Conservation (phyloP, 352 stramenopile species). For the Phytopythium vexans region DNA sequence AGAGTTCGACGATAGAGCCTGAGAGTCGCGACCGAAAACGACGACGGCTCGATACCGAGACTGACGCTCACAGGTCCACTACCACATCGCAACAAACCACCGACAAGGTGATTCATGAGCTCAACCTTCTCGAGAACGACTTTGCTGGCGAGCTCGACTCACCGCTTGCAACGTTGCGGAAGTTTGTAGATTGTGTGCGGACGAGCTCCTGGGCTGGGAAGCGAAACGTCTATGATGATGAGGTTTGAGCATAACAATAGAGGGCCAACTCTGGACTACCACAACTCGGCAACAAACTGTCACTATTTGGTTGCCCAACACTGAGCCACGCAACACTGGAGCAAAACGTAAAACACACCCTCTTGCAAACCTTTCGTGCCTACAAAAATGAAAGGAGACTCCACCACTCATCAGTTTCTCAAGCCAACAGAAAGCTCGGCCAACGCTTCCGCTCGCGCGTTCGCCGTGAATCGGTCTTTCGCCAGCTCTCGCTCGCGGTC, state of each 20-base stretch:
- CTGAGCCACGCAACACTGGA: too few relatives aligned
- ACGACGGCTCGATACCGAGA: conserved; percentile 14
- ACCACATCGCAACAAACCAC: background rate
- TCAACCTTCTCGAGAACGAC: conserved; percentile 75
- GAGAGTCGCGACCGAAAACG: conserved; percentile 21
- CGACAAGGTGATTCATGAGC: conserved; percentile 31
- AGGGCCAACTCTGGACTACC: background rate
- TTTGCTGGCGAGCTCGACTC: conserved; percentile 27
- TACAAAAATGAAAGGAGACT: too few relatives aligned
- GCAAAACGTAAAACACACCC: too few relatives aligned
- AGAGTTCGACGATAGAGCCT: conserved; percentile 1
- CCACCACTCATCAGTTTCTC: too few relatives aligned
- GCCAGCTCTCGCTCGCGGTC: conserved; percentile 27
- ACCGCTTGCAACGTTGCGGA: conserved; percentile 25
- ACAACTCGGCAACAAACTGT: background rate
- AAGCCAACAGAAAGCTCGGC: conserved; percentile 15
- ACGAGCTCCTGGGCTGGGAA: conserved; percentile 64
- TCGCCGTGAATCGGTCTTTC: background rate
- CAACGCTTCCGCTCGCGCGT: background rate
- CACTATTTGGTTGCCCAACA: too few relatives aligned
- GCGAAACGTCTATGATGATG: conserved; percentile 81
- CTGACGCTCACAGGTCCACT: conserved; percentile 4
- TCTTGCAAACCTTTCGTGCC: too few relatives aligned
- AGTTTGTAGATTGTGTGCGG: conserved; percentile 35
- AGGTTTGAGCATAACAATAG: conserved; percentile 41